Evolutionary conservation across 495 filamentous ascomycete genomes (phyloP), one percentile per base, ranked within the genome.

Genomic region (Aspergillus egyptiacus): DNA sequence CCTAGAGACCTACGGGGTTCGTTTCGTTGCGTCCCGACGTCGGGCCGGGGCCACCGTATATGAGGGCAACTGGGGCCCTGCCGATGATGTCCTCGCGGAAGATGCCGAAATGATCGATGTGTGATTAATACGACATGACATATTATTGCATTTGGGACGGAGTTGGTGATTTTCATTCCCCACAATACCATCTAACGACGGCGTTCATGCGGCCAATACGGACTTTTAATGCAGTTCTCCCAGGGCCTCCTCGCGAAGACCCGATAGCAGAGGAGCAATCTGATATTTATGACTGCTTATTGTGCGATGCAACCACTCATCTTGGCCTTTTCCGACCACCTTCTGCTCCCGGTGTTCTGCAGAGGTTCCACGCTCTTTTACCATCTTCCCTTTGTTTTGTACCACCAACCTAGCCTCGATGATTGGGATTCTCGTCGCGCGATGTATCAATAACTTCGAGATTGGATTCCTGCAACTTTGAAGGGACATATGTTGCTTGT

Each of bases 61-160:
- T 53, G 93, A 98, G 70, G 94, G 93, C 55, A 90, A 88, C 62
- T 98, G 89, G 87, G 93, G 93, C 1, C 93, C 91, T 31, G 80
- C 80, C 9, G 84, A 88, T 52, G 77, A 85, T 48, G 73, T 86
- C 22, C 69, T 87, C 51, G 73, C 71, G n/a, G 78, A 80, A 61
- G 82, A 85, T 66, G 75, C 80, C 37, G 83, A 86, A 62, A 86
- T 86, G 82, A 80, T 84, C 61, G 84, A 87, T 63, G 81, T 82
- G 64, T 79, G 65, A 77, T 62, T 50, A 60, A 59, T 60, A 48
- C 54, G 50, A 45, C 54, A 48, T 60, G 58, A 56, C 43, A 56
- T 57, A 59, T 42, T 62, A 65, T 59, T 69, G 65, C 64, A 69
- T 70, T 66, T 65, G 60, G 56, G 8, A 65, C 48, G 65, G 65